phyloP scores from a whole-genome alignment of 2,329 filamentous ascomycete genomes.

The Aspergillus oerlinghausenensis region DNA sequence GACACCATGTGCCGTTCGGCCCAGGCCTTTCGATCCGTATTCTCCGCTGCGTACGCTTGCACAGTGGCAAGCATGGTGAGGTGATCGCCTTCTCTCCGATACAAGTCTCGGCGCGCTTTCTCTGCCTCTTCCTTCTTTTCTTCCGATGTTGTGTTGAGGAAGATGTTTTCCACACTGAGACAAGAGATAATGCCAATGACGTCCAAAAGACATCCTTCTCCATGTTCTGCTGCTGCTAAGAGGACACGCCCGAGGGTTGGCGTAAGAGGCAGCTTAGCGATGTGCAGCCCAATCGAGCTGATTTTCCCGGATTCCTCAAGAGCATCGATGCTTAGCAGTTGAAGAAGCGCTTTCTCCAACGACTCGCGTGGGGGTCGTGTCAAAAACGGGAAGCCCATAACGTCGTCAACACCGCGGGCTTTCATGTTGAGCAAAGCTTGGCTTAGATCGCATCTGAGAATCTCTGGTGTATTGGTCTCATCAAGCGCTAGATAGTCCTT shows the following conservation, averaged over 20 bases:
- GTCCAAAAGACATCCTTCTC: slow-evolving; percentile 70
- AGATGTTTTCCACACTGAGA: slow-evolving; percentile 62
- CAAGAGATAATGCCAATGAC: slow-evolving; percentile 77
- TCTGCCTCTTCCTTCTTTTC: slow-evolving; percentile 57
- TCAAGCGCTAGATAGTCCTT: slow-evolving; percentile 65
- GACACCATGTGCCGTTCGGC: slow-evolving; percentile 55
- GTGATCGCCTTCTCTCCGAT: slow-evolving; percentile 59
- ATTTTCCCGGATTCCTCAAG: slow-evolving; percentile 68
- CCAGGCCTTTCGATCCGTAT: slow-evolving; percentile 57
- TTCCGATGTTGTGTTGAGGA: slow-evolving; percentile 55
- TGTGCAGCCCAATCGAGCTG: slow-evolving; percentile 67
- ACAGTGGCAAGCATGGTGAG: slow-evolving; percentile 59
- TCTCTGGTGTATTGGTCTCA: slow-evolving; percentile 77
- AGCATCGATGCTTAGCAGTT: slow-evolving; percentile 74
- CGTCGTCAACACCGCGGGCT: slow-evolving; percentile 76
- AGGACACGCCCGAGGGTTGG: slow-evolving; percentile 78
- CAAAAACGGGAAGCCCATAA: slow-evolving; percentile 78
- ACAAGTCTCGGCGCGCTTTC: slow-evolving; percentile 51
- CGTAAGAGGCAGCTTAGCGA: slow-evolving; percentile 78
- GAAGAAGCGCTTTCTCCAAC: slow-evolving; percentile 74
- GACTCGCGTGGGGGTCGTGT: slow-evolving; percentile 73
- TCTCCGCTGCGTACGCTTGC: slow-evolving; percentile 55
- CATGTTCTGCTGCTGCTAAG: slow-evolving; percentile 67
- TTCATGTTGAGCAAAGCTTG: slow-evolving; percentile 90
- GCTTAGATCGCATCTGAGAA: slow-evolving; percentile 81